These are phyloP conservation scores for Ilyonectria robusta DNA, from an alignment of 2,329 filamentous ascomycete genomes.

Conservation along the genomic window DNA sequence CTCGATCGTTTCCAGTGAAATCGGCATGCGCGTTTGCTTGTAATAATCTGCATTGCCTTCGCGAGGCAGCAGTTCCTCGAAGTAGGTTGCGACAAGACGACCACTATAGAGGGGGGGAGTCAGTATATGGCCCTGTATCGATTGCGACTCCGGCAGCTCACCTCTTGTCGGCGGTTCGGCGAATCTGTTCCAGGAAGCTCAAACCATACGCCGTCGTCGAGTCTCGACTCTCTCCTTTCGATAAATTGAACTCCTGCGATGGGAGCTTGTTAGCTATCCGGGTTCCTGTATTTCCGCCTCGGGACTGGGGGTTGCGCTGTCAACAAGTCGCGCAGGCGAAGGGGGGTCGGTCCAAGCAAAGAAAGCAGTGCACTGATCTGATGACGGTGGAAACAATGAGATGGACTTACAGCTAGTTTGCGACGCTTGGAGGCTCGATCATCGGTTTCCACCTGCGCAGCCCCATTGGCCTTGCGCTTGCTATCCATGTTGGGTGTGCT, in stretches of 20 bases:
- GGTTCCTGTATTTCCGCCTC: background rate
- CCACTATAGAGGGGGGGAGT: slow-evolving; percentile 64
- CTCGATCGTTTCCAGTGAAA: slow-evolving; percentile 84
- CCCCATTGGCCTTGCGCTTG: slow-evolving; percentile 69
- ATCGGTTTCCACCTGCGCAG: slow-evolving; percentile 60
- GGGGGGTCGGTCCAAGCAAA: background rate
- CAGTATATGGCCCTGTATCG: slow-evolving; percentile 33
- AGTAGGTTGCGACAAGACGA: slow-evolving; percentile 80
- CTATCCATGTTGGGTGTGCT: slow-evolving; percentile 63
- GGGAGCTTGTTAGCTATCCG: slow-evolving; percentile 27
- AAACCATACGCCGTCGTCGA: slow-evolving; percentile 80
- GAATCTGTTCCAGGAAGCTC: slow-evolving; percentile 81
- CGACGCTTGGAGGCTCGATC: slow-evolving; percentile 71
- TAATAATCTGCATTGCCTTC: slow-evolving; percentile 82
- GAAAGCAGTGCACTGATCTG: slow-evolving; percentile 3
- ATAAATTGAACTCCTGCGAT: slow-evolving; percentile 61
- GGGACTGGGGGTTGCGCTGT: slow-evolving; percentile 5
- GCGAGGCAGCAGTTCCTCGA: slow-evolving; percentile 78
- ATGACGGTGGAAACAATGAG: slow-evolving; percentile 10
- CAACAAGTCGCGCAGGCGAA: slow-evolving; percentile 25
- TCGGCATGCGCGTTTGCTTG: slow-evolving; percentile 80
- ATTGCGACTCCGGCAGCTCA: slow-evolving; percentile 57
- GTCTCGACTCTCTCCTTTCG: slow-evolving; percentile 73
- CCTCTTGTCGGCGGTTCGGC: slow-evolving; percentile 85
- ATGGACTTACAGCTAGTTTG: slow-evolving; percentile 65